Evolutionary conservation across 805 yeast genomes (phyloP).

Genomic region (Lachancea fermentati): DNA sequence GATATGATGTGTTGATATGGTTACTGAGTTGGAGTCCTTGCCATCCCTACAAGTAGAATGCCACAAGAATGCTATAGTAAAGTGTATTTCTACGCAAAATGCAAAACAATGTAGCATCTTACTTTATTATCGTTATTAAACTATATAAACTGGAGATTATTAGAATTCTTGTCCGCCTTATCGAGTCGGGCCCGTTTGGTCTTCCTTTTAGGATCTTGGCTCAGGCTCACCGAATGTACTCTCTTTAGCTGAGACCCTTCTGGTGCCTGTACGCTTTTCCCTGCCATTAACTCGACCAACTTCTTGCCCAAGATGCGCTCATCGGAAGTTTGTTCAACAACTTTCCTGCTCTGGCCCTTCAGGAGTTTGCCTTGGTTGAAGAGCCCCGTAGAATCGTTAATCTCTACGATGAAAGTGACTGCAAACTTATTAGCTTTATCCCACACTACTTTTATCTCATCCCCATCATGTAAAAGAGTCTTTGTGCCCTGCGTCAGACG

Average conservation of each 20-base stretch:
- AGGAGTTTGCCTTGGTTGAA: slow-evolving; percentile 43
- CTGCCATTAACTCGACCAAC: slow-evolving; percentile 20
- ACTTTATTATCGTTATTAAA: too few species aligned
- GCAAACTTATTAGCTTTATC: slow-evolving; percentile 50
- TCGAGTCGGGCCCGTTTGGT: slow-evolving; percentile 31
- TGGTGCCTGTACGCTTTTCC: background rate
- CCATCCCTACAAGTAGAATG: too few species aligned
- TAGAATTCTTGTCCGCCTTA: slow-evolving; percentile 17
- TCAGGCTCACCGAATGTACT: slow-evolving; percentile 24
- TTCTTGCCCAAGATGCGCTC: slow-evolving; percentile 21
- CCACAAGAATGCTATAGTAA: too few species aligned
- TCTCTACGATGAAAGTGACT: slow-evolving; percentile 47
- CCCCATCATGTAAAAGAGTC: slow-evolving; percentile 56
- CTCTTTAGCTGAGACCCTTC: slow-evolving; percentile 14
- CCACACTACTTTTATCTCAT: slow-evolving; percentile 56
- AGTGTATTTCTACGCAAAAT: too few species aligned
- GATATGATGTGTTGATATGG: too few species aligned
- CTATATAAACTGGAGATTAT: slow-evolving; percentile 18
- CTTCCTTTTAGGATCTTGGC: slow-evolving; percentile 26
- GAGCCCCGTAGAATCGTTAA: slow-evolving; percentile 59
- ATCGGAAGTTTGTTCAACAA: slow-evolving; percentile 21
- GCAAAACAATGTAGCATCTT: too few species aligned
- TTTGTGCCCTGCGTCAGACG: slow-evolving; percentile 60
- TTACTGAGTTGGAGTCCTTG: too few species aligned
- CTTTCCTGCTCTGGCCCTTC: slow-evolving; percentile 12